Conservation (phyloP, 495 filamentous ascomycete genomes). For the Elaphomyces granulatus region DNA sequence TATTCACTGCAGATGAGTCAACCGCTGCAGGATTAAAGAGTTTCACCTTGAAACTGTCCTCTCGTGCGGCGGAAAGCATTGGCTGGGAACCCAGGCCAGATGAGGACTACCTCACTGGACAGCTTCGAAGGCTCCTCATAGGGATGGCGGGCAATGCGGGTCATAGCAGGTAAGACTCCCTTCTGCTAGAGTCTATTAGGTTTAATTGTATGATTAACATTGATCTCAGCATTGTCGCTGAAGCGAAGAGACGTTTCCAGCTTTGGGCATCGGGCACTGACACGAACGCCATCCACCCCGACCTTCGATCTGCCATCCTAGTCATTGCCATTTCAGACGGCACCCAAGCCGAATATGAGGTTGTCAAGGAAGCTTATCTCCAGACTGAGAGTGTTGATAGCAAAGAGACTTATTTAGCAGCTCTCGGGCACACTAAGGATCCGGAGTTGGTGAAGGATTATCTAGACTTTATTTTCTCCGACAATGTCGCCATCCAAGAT, state of each 20-base stretch:
- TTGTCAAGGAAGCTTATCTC: conserved; percentile 69
- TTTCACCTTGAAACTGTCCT: conserved; percentile 57
- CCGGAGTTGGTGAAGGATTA: conserved; percentile 51
- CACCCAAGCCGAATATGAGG: conserved; percentile 49
- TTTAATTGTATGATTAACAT: conserved; percentile 15
- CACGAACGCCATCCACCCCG: conserved; percentile 58
- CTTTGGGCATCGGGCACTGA: conserved; percentile 53
- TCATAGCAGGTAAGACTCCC: conserved; percentile 47
- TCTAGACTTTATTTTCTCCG: conserved; percentile 67
- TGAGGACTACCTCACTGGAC: conserved; percentile 69
- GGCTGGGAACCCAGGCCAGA: conserved; percentile 67
- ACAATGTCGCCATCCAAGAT: conserved; percentile 64
- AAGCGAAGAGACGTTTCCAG: conserved; percentile 62
- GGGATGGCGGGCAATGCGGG: conserved; percentile 55
- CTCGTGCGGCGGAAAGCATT: conserved; percentile 55
- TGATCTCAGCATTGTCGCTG: conserved; percentile 41
- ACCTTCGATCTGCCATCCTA: conserved; percentile 67
- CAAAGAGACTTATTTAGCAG: conserved; percentile 66
- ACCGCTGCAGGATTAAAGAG: conserved; percentile 52
- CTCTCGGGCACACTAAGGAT: conserved; percentile 61
- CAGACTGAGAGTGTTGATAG: conserved; percentile 73
- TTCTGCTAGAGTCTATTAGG: too few relatives aligned
- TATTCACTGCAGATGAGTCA: conserved; percentile 44
- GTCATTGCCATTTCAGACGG: conserved; percentile 57
- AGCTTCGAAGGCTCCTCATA: conserved; percentile 70